Evolutionary conservation across 192 early-diverging fungal genomes (phyloP), one percentile per base, ranked within the genome.

Genomic region (Coemansia pectinata): DNA sequence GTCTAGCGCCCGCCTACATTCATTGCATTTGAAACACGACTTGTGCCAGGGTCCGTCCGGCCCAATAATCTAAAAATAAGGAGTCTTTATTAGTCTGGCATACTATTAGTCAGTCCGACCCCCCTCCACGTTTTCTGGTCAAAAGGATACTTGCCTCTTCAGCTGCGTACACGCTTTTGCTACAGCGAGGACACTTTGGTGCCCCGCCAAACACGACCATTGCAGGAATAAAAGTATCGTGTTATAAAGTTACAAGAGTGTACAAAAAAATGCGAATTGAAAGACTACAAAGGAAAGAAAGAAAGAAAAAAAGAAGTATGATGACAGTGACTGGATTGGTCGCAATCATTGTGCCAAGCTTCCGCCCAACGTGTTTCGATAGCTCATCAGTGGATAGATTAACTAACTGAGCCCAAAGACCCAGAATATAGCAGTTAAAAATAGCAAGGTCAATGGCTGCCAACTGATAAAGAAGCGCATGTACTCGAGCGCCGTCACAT

Each of bases 381-480:
- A 31, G 47, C 50, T 23, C 59, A 36, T 40, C 31, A 19, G 44
- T 1, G n/a, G 44, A 2, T 50, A 5, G 4, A 58, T 58, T 41
- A 19, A 17, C 48, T 65, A 84, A 8, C 70, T 67, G 5, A 84
- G 77, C 4, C 73, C 81, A 9, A 77, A 63, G 14, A 77, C 27
- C 77, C 77, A 84, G 58, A 76, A 84, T 6, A 84, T 55, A 4
- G 50, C 66, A 6, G 77, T 36, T 6, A 79, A 47, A 29, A 84
- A 63, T 15, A 79, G 62, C 40, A 84, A 40, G 36, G 69, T 72
- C 17, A 85, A 47, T 15, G 83, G 83, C 66, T 81, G 83, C 83
- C 83, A 85, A 67, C 78, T 75, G 57, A 85, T 57, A 50, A 85
- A 73, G 65, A 78, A 86, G 15, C 82, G 77, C 75, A 84, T 80